These are phyloP conservation scores for Calonectria pauciramosa DNA, from an alignment of 2,329 filamentous ascomycete genomes.

Conservation along the genomic window DNA sequence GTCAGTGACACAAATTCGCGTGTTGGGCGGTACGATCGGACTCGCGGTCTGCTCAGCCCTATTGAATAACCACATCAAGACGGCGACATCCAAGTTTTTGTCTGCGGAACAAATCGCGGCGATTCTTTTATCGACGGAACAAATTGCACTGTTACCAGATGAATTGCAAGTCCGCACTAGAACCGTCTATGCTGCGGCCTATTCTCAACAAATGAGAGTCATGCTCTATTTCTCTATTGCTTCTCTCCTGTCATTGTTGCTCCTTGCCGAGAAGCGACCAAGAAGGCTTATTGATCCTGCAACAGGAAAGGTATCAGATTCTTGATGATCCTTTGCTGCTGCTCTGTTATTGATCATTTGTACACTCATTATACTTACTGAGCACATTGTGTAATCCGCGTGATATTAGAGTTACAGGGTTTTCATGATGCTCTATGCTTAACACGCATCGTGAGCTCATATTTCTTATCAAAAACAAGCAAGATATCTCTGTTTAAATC, in stretches of 20 bases:
- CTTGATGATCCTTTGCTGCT: background rate
- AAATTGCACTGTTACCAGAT: background rate
- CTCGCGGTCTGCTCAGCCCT: slow-evolving; percentile 27
- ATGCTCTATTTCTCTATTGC: background rate
- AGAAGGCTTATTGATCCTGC: background rate
- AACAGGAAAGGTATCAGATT: background rate
- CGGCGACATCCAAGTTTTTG: background rate
- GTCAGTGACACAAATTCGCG: slow-evolving; percentile 28
- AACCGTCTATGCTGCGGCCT: background rate
- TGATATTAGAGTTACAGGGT: no score
- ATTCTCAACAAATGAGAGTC: background rate
- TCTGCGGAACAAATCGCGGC: background rate
- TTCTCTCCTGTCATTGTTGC: background rate
- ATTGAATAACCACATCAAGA: background rate
- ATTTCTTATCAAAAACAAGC: no score
- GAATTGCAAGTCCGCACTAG: background rate
- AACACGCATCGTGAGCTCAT: no score
- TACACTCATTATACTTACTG: background rate
- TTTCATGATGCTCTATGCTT: no score
- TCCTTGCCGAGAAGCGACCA: background rate
- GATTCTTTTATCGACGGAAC: background rate
- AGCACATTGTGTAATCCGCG: no score
- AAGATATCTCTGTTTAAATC: no score
- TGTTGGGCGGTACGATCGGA: slow-evolving; percentile 34
- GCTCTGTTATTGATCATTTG: background rate